Evolutionary conservation across 2,329 filamentous ascomycete genomes (phyloP), one percentile per base, ranked within the genome.

Genomic region (Blumeriella jaapii): DNA sequence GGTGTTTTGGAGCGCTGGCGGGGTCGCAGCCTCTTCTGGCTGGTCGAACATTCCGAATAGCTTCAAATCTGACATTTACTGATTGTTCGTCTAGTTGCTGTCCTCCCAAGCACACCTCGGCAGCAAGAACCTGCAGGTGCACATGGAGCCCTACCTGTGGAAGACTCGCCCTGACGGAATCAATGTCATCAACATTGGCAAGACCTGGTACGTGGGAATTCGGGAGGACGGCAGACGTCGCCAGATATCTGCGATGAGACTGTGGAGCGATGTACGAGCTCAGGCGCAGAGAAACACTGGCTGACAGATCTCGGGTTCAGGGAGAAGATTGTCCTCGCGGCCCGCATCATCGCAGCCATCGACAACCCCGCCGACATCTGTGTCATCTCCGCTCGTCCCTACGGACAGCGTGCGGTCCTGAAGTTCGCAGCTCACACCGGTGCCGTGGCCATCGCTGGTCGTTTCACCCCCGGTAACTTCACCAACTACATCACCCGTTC

Each of bases 401-500:
- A 96, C 69, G 91, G 91, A 55, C 91, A 98, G 78, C 89, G 91
- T 71, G 89, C 91, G 58, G 93, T 98, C 62, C 83, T 98, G 65
- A 98, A 98, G 82, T 98, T 98, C 73, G 91, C 91, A 59, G 73
- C 86, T 51, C 91, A 98, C 82, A 98, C 91, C 54, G 91, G 91
- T 64, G 87, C 93, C 60, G 83, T 86, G 60, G 83, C 91, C 66
- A 98, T 98, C 61, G 93, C 91, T 60, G 91, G 91, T 72, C 91
- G 91, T 65, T 98, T 98, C 82, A 98, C 91, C 62, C 91, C 91
- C 64, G 91, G 91, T 83, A 94, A 89, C 69, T 98, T 98, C 82
- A 98, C 91, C 77, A 98, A 98, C 80, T 98, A 98, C 82, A 98
- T 98, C 82, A 98, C 93, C 68, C 89, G 91, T 61, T 96, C 91